These are phyloP conservation scores for Euphorbia celastroides DNA, from an alignment of 441 rosid species.

Conservation along the genomic window DNA sequence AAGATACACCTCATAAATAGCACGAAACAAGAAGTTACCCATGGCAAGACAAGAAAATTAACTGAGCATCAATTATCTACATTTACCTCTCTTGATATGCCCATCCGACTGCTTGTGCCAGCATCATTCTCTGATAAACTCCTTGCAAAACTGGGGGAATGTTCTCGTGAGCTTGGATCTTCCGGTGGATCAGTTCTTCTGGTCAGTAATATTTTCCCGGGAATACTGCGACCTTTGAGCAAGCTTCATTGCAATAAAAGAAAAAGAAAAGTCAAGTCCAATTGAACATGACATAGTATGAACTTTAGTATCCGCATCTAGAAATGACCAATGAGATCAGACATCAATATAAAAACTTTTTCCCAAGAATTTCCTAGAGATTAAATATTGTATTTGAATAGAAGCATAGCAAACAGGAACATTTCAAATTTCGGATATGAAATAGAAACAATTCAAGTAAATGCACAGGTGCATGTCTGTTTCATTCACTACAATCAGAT, in stretches of 20 bases:
- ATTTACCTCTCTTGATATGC: slow-evolving; percentile 48
- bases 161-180: slow-evolving; percentile 36
- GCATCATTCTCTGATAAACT: slow-evolving; percentile 74
- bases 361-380: not conserved
- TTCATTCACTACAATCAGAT: slow-evolving; percentile 8
- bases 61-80: slow-evolving; percentile 2
- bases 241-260: slow-evolving; percentile 34
- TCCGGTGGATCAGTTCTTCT: slow-evolving; percentile 65
- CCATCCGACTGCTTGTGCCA: slow-evolving; percentile 52
- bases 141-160: slow-evolving; percentile 57
- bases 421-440: not conserved
- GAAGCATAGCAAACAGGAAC: not conserved
- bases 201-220: slow-evolving; percentile 77
- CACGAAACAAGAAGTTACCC: slow-evolving; percentile 3
- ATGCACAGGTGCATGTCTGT: not conserved
- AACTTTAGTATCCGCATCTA: not conserved
- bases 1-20: slow-evolving; percentile 8
- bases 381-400: not conserved
- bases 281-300: not conserved
- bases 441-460: not conserved
- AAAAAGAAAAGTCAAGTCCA: not conserved
- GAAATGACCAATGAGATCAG: not conserved
- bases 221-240: slow-evolving; percentile 90
- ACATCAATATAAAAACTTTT: not conserved
- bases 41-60: not conserved